Base-by-base conservation (phyloP, 306 rosid species). In the Rubus parviflorus region DNA sequence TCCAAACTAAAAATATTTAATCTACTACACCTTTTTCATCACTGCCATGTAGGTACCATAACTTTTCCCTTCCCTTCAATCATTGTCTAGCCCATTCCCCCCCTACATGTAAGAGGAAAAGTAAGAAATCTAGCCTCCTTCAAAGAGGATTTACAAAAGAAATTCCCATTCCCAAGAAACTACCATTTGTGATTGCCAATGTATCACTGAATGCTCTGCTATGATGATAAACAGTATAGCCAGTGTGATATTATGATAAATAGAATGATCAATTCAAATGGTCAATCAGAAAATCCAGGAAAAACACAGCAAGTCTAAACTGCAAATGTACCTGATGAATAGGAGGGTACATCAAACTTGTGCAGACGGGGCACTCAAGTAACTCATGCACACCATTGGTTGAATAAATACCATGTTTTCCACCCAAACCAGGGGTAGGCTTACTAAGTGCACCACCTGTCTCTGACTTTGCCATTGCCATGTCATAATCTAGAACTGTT, bases 361-460 rank as follows among this genome's bases (percentile, higher is more conserved):
- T 86, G 88, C 98, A 95, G 70, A 89, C 92, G 42, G 97, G 91
- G 82, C 98, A 95, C 79, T 90, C 90, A 3, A 95, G 97, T 74
- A 95, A 85, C 82, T 95, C 97, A 37, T 88, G 87, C 81, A 92
- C 96, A 0, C 90, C 97, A 81, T 89, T 92, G 75, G 91, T 86
- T 48, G 98, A 87, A 85, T 81, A 84, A 62, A 81, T 54, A 77
- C 87, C 89, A 43, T 76, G 83, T 80, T 87, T 92, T 80, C 89
- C 93, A 60, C 80, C 86, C 70, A 77, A 81, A 60, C 81, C 87
- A 80, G 67, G 51, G 30, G 73, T 47, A n/a, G 82, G 74, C 83
- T 90, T 90, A 35, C 83, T 72, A 60, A 78, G 63, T 57, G 79
- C 78, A 74, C 85, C 81, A 77, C 77, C 76, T 68, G 91, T 80